Evolutionary conservation across 768 basidiomycete species (phyloP).

Genomic region (Auricularia cornea): DNA sequence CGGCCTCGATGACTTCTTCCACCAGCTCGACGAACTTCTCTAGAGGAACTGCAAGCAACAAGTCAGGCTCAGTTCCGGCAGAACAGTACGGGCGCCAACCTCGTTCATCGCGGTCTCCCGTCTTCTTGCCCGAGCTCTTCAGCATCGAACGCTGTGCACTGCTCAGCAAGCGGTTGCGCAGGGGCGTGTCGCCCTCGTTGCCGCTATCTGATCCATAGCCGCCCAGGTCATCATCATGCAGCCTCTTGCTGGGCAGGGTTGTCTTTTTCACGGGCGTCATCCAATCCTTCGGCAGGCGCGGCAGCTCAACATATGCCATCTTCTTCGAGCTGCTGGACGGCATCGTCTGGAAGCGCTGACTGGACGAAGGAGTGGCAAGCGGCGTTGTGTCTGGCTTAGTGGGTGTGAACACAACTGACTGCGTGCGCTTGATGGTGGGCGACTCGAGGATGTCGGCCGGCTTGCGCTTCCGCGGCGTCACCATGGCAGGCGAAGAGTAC

Average conservation of each 20-base stretch:
- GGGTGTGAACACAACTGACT: conserved; percentile 18
- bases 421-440: conserved; percentile 52
- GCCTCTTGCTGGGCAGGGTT: conserved; percentile 26
- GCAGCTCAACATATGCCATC: conserved; percentile 39
- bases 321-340: conserved; percentile 20
- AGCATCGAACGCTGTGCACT: conserved; percentile 43
- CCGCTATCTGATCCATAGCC: conserved; percentile 45
- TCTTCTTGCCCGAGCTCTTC: conserved; percentile 28
- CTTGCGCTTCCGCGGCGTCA: conserved; percentile 70
- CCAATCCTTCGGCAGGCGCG: conserved; percentile 32
- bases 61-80: background rate
- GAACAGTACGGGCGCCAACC: conserved; percentile 30
- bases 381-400: conserved; percentile 13
- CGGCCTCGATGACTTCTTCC: conserved; percentile 79
- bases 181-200: conserved; percentile 31
- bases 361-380: conserved; percentile 10
- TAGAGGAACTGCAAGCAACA: conserved; percentile 40
- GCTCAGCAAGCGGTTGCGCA: conserved; percentile 15
- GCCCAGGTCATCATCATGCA: conserved; percentile 39
- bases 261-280: conserved; percentile 35
- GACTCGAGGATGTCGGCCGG: conserved; percentile 49
- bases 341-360: conserved; percentile 7
- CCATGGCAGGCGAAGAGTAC: conserved; percentile 20
- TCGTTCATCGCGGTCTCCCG: conserved; percentile 71
- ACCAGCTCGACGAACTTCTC: conserved; percentile 71